These are phyloP conservation scores for Punica granatum DNA, from an alignment of 345 rosid genomes.

Conservation along the genomic window DNA sequence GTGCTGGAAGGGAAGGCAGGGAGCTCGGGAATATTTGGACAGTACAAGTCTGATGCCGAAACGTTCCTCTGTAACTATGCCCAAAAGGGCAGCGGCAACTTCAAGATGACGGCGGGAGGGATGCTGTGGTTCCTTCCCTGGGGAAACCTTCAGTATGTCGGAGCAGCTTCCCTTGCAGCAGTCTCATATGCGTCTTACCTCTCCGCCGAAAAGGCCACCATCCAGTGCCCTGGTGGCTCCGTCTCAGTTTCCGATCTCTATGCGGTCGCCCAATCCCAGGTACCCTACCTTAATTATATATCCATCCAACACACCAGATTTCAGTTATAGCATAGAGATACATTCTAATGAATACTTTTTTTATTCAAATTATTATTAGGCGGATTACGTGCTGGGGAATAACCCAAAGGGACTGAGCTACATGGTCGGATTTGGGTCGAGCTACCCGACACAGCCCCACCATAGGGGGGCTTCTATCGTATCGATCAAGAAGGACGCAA, in stretches of 20 bases:
- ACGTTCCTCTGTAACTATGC: conserved; percentile 39
- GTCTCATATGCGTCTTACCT: conserved; percentile 24
- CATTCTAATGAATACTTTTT: neutral
- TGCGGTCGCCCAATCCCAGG: conserved; percentile 36
- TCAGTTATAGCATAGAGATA: neutral
- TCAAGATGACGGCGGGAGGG: conserved; percentile 27
- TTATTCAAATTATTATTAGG: conserved; percentile 5
- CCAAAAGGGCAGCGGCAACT: conserved; percentile 33
- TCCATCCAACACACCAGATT: too few species aligned
- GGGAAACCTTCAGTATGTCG: conserved; percentile 26
- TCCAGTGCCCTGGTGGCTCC: conserved; percentile 29
- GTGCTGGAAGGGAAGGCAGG: conserved; percentile 15
- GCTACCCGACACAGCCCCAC: conserved; percentile 32
- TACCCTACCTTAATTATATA: neutral
- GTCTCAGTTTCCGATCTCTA: conserved; percentile 22
- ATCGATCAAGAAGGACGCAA: conserved; percentile 22
- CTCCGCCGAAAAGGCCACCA: conserved; percentile 15
- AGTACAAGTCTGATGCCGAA: conserved; percentile 37
- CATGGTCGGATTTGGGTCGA: conserved; percentile 46
- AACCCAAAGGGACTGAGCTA: conserved; percentile 44
- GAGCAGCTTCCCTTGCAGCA: conserved; percentile 23
- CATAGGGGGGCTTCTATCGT: conserved; percentile 41
- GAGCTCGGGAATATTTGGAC: conserved; percentile 8
- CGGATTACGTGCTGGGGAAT: conserved; percentile 39
- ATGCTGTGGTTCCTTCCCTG: conserved; percentile 25